A percentile compares a stretch with the other conserved stretches of the same genome.
Conservation (phyloP, 306 rosid species). For the Vigna reflexopilosa region DNA sequence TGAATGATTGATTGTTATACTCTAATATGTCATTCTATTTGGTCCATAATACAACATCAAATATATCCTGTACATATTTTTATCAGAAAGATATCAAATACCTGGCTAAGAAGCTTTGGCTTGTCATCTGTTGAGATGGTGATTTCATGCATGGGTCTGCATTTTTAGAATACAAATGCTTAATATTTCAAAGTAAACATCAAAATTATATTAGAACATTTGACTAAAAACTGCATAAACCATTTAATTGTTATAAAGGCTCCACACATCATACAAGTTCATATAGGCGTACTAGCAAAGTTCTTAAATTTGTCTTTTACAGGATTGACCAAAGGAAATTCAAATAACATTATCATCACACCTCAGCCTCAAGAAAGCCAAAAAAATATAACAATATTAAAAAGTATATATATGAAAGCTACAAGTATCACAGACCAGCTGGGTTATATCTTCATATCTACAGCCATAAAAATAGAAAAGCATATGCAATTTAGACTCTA, state of each 20-base stretch:
- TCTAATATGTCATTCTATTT: background rate
- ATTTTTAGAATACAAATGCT: slow-evolving; percentile 48
- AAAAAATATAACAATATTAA: slow-evolving; percentile 4
- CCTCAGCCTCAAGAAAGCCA: slow-evolving; percentile 39
- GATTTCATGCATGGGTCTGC: slow-evolving; percentile 99
- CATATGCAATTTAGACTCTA: slow-evolving; percentile 24
- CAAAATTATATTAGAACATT: slow-evolving; percentile 31
- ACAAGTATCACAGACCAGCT: slow-evolving; percentile 27
- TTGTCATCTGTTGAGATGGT: slow-evolving; percentile 95
- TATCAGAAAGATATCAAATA: slow-evolving; percentile 46
- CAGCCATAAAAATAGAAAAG: slow-evolving; percentile 33
- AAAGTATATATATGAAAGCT: slow-evolving; percentile 33
- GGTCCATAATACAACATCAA: background rate
- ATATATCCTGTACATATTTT: background rate
- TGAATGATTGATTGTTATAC: background rate
- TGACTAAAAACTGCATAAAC: slow-evolving; percentile 37
- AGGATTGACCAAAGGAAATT: background rate
- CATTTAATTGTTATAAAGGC: slow-evolving; percentile 20
- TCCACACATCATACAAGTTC: slow-evolving; percentile 24
- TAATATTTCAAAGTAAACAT: slow-evolving; percentile 22
- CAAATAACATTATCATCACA: slow-evolving; percentile 32
- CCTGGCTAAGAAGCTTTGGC: slow-evolving; percentile 99
- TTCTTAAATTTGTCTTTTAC: slow-evolving; percentile 32
- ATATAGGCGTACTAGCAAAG: slow-evolving; percentile 31
- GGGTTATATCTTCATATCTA: slow-evolving; percentile 40